Evolutionary conservation across 148 eudicot genomes (phyloP).

Genomic region (Hydrangea macrophylla): DNA sequence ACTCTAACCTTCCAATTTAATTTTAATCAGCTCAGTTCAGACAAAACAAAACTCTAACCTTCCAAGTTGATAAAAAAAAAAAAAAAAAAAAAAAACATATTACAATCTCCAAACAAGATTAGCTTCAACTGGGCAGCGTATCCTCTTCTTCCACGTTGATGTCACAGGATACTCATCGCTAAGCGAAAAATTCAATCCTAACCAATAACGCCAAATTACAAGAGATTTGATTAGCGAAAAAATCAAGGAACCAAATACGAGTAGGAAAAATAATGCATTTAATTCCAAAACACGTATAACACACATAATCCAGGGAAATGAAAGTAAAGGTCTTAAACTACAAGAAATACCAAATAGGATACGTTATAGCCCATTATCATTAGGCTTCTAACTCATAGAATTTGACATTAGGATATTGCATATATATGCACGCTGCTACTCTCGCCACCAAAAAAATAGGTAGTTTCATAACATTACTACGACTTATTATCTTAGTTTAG

Average conservation of each 20-base stretch:
- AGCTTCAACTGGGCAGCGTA: conserved; percentile 66
- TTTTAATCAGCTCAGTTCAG: no score
- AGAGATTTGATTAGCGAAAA: not conserved
- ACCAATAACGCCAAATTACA: not conserved
- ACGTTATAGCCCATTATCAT: not conserved
- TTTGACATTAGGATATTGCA: not conserved
- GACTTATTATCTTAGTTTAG: no score
- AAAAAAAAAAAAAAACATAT: conserved; percentile 3
- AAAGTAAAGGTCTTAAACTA: not conserved
- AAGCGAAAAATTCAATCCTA: conserved; percentile 27
- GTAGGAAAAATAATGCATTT: not conserved
- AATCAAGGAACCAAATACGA: not conserved
- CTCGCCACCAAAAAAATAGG: no score
- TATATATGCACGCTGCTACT: no score
- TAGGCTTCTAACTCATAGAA: not conserved
- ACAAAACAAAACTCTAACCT: no score
- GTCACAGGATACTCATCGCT: conserved; percentile 26
- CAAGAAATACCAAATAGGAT: not conserved
- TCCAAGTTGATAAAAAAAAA: no score
- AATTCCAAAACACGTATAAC: not conserved
- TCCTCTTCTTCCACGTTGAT: conserved; percentile 50
- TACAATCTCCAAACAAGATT: conserved; percentile 93
- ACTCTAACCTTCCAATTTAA: no score
- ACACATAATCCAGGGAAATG: not conserved
- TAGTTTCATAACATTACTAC: not conserved